Evolutionary conservation across 2,329 filamentous ascomycete species (phyloP).

Genomic region (Fusarium buharicum): DNA sequence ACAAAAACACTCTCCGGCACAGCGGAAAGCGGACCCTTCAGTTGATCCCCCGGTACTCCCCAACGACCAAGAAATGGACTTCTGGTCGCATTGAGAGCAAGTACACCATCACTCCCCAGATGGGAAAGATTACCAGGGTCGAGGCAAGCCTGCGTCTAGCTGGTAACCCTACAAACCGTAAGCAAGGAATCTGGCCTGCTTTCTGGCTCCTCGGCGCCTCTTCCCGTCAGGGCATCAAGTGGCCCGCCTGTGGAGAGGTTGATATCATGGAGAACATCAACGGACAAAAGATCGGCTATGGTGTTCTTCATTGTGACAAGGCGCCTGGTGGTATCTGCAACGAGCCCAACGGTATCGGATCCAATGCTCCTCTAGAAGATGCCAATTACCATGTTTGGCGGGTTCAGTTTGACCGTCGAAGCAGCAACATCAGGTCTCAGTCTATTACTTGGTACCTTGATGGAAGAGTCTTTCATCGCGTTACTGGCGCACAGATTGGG

Average conservation of each 20-base stretch:
- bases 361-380: slow-evolving; percentile 51
- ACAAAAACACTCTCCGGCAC: slow-evolving; percentile 60
- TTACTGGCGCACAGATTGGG: slow-evolving; percentile 58
- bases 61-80: slow-evolving; percentile 57
- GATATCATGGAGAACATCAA: slow-evolving; percentile 68
- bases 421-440: slow-evolving; percentile 58
- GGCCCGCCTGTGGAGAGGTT: slow-evolving; percentile 66
- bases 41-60: slow-evolving; percentile 58
- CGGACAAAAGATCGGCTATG: slow-evolving; percentile 58
- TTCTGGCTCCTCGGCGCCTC: slow-evolving; percentile 67
- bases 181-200: slow-evolving; percentile 68
- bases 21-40: slow-evolving; percentile 63
- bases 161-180: slow-evolving; percentile 51
- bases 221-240: slow-evolving; percentile 58
- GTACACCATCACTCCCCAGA: slow-evolving; percentile 57
- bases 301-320: slow-evolving; percentile 63
- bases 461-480: slow-evolving; percentile 55
- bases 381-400: slow-evolving; percentile 61
- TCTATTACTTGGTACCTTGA: slow-evolving; percentile 63
- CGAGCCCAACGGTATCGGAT: slow-evolving; percentile 58
- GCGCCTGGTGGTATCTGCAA: slow-evolving; percentile 60
- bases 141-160: slow-evolving; percentile 62
- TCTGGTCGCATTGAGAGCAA: slow-evolving; percentile 65
- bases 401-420: slow-evolving; percentile 61
- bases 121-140: slow-evolving; percentile 58